phyloP scores from a whole-genome alignment of 768 basidiomycete genomes.

The Porpolomopsis calyptriformis region DNA sequence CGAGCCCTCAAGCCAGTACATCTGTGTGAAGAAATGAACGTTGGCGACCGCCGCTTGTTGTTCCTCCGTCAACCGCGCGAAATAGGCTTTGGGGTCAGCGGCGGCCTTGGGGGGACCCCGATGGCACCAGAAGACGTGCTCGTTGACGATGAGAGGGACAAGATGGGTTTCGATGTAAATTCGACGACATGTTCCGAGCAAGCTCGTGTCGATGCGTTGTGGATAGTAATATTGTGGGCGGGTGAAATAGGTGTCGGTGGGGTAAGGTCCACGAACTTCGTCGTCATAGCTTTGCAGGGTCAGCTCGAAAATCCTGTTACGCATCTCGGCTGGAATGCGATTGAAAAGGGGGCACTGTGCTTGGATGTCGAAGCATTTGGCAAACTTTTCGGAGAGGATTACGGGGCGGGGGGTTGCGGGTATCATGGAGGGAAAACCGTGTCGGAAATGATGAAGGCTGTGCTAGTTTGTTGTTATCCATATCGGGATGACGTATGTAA shows the following conservation, averaged over 20 bases:
- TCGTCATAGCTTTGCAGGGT: constrained; percentile 14
- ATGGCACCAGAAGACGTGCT: constrained; percentile 17
- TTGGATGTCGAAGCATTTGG: constrained; percentile 7
- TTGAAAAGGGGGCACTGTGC: constrained; percentile 12
- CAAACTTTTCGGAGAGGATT: no score
- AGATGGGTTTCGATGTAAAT: constrained; percentile 17
- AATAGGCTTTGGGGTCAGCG: constrained; percentile 9
- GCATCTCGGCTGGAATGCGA: constrained; percentile 13
- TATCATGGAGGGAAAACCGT: no score
- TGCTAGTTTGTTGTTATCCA: no score
- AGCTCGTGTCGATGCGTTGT: constrained; percentile 9
- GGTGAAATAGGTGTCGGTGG: constrained; percentile 12
- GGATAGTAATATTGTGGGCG: constrained; percentile 14
- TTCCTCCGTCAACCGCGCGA: constrained; percentile 9
- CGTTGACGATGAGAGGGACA: constrained; percentile 12
- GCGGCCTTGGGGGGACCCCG: constrained; percentile 1
- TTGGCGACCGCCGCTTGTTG: constrained; percentile 12
- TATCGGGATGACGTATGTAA: no score
- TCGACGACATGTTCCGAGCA: constrained; percentile 15
- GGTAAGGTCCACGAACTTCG: constrained; percentile 7
- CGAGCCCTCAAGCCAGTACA: constrained; percentile 13
- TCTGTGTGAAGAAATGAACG: constrained; percentile 15
- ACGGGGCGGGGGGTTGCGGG: no score
- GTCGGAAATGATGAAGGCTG: no score
- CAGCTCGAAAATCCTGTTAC: constrained; percentile 15